These are phyloP conservation scores for Xanthoconium purpureum DNA, from an alignment of 768 basidiomycete species.

Conservation along the genomic window DNA sequence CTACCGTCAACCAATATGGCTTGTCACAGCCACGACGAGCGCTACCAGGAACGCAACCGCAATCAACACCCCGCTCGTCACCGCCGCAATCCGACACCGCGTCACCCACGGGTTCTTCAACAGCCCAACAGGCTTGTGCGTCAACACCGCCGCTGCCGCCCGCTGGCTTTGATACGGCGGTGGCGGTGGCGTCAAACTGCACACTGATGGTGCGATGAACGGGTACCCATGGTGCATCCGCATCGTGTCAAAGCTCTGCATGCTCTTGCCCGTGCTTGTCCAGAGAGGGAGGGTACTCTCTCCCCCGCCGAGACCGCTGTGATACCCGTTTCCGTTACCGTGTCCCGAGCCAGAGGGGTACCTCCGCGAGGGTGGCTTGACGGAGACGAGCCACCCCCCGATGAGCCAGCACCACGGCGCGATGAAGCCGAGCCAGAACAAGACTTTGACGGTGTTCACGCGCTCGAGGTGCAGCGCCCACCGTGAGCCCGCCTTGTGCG, in stretches of 20 bases:
- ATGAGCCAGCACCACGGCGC: slow-evolving; percentile 75
- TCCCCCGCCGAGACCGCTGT: slow-evolving; percentile 38
- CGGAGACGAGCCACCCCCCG: slow-evolving; percentile 63
- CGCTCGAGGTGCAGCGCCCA: slow-evolving; percentile 13
- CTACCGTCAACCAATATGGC: background rate
- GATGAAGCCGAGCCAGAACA: slow-evolving; percentile 76
- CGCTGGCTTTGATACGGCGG: slow-evolving; percentile 22
- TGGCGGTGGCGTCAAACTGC: slow-evolving; percentile 30
- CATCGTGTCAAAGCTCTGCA: slow-evolving; percentile 42
- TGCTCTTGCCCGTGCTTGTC: slow-evolving; percentile 41
- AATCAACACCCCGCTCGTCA: slow-evolving; percentile 54
- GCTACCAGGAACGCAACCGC: slow-evolving; percentile 48
- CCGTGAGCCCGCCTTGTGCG: slow-evolving; percentile 16
- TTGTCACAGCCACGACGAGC: slow-evolving; percentile 35
- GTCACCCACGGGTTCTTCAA: slow-evolving; percentile 36
- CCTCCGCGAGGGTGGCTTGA: slow-evolving; percentile 14
- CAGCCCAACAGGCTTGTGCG: slow-evolving; percentile 14
- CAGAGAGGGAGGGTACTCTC: slow-evolving; percentile 35
- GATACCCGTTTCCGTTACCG: slow-evolving; percentile 8
- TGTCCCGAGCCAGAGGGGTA: background rate
- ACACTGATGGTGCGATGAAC: slow-evolving; percentile 51
- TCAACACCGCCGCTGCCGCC: slow-evolving; percentile 11
- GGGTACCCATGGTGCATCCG: slow-evolving; percentile 53
- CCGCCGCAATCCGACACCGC: slow-evolving; percentile 57
- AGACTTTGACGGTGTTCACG: slow-evolving; percentile 44